A percentile compares a stretch with the other conserved stretches of the same genome.
Evolutionary conservation across 2,329 filamentous ascomycete species (phyloP).

Genomic region (Calonectria multiphialidica): DNA sequence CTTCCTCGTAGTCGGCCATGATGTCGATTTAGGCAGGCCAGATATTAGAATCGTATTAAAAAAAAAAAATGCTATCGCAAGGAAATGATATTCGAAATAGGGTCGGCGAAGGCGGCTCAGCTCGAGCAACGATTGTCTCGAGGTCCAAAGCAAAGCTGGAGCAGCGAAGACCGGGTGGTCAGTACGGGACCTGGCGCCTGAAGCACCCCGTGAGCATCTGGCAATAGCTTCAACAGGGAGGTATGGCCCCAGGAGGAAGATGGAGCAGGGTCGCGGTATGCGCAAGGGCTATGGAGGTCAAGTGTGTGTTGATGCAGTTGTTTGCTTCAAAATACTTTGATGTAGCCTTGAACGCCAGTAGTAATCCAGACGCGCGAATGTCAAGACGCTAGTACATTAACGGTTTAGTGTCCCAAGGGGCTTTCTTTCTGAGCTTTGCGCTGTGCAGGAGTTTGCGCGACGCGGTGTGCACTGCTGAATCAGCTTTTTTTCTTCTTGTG

Average conservation of each 20-base stretch:
- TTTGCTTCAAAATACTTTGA: constrained; percentile 38
- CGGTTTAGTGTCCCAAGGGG: background rate
- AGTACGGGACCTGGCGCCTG: constrained; percentile 48
- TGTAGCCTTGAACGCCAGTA: constrained; percentile 37
- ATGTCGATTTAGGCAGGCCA: constrained; percentile 32
- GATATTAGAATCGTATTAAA: background rate
- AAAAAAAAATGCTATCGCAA: background rate
- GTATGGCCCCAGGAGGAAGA: constrained; percentile 32
- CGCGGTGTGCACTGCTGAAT: constrained; percentile 18
- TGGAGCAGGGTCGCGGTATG: constrained; percentile 28
- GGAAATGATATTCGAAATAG: background rate
- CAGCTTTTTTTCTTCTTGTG: constrained; percentile 8
- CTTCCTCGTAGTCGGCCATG: constrained; percentile 70
- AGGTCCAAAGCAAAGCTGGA: constrained; percentile 33
- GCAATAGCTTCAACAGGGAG: constrained; percentile 38
- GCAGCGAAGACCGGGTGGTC: constrained; percentile 45
- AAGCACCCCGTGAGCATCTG: constrained; percentile 50
- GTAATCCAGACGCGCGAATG: constrained; percentile 40
- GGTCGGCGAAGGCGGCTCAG: constrained; percentile 21
- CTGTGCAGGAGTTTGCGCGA: constrained; percentile 4
- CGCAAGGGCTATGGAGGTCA: constrained; percentile 34
- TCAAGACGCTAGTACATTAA: background rate
- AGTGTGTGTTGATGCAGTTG: constrained; percentile 44
- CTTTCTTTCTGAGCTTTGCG: background rate
- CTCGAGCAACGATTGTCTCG: constrained; percentile 21